These are phyloP conservation scores for Phytopythium montanum DNA, from an alignment of 352 stramenopile species.

Conservation along the genomic window DNA sequence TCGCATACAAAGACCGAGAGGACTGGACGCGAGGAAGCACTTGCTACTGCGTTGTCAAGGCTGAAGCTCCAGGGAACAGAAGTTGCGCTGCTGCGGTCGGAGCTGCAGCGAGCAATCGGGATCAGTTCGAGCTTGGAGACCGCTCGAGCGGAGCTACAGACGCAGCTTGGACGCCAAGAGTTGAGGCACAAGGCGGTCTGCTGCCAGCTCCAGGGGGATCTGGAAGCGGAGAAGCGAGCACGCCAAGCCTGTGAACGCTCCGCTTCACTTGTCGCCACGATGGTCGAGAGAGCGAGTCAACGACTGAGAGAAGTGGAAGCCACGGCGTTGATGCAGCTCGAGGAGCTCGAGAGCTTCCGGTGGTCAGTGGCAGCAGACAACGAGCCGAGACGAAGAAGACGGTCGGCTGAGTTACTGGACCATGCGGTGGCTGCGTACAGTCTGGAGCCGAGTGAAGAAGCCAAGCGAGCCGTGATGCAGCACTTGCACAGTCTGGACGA, in stretches of 20 bases:
- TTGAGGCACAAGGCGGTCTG: background rate
- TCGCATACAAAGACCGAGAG: background rate
- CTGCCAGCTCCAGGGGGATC: background rate
- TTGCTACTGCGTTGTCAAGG: background rate
- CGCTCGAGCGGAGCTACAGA: background rate
- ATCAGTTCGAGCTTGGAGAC: background rate
- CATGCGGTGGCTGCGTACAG: background rate
- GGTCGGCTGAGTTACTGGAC: background rate
- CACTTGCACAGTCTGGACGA: constrained; percentile 43
- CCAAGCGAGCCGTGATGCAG: constrained; percentile 24
- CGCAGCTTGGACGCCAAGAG: background rate
- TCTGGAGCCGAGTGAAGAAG: constrained; percentile 9
- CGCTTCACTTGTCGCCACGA: background rate
- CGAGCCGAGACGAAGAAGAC: background rate
- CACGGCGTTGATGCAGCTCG: constrained; percentile 13
- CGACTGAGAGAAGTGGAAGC: constrained; percentile 9
- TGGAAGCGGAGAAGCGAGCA: background rate
- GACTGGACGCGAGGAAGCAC: background rate
- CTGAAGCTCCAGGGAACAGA: background rate
- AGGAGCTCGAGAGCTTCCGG: constrained; percentile 14
- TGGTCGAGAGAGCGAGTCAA: background rate
- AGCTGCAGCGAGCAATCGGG: background rate
- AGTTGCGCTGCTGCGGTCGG: background rate
- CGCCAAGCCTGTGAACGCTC: background rate
- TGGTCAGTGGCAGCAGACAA: background rate